Percentiles rank a stretch among this genome's conserved stretches.
Conservation (phyloP, 345 rosid species). For the Psidium friedrichsthalianum region DNA sequence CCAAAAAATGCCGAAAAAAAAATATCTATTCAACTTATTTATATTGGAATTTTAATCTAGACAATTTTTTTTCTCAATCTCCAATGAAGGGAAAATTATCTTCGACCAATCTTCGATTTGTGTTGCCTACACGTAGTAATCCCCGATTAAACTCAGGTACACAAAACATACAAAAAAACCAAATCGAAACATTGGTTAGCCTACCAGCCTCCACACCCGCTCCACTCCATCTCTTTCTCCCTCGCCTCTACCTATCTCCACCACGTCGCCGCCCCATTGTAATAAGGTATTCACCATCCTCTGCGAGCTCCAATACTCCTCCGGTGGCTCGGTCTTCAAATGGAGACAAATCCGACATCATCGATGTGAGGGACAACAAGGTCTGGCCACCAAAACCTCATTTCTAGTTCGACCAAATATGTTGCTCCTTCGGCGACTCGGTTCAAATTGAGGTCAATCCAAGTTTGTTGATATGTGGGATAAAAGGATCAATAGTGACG, state of each 20-base stretch:
- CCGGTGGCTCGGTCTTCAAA: neutral
- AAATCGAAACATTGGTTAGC: neutral
- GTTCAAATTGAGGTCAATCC: no score
- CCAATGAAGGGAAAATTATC: neutral
- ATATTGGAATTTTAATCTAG: neutral
- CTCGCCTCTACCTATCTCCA: neutral
- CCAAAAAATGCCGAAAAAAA: no score
- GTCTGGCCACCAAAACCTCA: no score
- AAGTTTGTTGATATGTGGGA: no score
- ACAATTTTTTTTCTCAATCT: neutral
- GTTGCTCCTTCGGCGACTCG: no score
- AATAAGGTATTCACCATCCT: neutral
- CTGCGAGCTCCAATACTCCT: neutral
- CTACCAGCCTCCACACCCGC: neutral
- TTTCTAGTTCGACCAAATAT: no score
- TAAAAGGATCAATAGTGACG: neutral
- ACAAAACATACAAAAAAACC: no score
- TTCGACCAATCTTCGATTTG: neutral
- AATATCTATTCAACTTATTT: neutral
- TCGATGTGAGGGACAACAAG: no score
- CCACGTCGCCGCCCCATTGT: neutral
- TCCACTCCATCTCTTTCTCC: no score
- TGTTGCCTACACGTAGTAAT: neutral
- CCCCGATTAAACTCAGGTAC: neutral
- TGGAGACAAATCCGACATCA: neutral